Evolutionary conservation across 768 basidiomycete species (phyloP).

Genomic region (Phylloporus sp.): DNA sequence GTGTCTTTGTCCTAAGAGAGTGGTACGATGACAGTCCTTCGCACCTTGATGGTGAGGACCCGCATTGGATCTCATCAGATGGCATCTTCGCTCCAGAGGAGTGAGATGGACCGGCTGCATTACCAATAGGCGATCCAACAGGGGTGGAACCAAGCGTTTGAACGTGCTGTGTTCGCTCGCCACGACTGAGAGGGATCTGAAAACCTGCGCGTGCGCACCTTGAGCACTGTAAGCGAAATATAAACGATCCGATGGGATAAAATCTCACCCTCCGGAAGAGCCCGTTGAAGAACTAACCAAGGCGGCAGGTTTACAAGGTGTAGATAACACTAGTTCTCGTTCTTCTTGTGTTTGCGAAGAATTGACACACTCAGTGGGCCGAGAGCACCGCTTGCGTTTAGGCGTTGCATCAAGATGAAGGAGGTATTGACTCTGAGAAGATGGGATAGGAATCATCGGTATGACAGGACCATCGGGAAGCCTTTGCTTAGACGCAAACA

Average conservation of each 20-base stretch:
- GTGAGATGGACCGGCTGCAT: not conserved
- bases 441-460: slow-evolving; percentile 18
- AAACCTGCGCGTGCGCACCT: not conserved
- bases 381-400: slow-evolving; percentile 33
- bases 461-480: not conserved
- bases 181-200: not conserved
- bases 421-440: slow-evolving; percentile 33
- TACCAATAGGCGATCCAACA: not conserved
- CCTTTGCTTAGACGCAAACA: not conserved
- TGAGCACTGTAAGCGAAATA: slow-evolving; percentile 9
- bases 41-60: not conserved
- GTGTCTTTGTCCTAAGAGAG: slow-evolving; percentile 3
- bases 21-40: not conserved
- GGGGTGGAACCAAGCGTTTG: slow-evolving; percentile 2
- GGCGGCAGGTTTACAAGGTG: not conserved
- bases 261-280: slow-evolving; percentile 17
- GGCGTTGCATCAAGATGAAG: slow-evolving; percentile 29
- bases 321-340: slow-evolving; percentile 20
- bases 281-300: not conserved
- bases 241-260: not conserved
- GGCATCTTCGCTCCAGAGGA: slow-evolving; percentile 1
- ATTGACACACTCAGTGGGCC: slow-evolving; percentile 14
- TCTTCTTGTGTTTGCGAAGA: slow-evolving; percentile 34
- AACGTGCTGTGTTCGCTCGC: not conserved
- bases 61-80: not conserved